Conservation (phyloP, 2,329 filamentous ascomycete genomes). For the Exophiala aquamarina region DNA sequence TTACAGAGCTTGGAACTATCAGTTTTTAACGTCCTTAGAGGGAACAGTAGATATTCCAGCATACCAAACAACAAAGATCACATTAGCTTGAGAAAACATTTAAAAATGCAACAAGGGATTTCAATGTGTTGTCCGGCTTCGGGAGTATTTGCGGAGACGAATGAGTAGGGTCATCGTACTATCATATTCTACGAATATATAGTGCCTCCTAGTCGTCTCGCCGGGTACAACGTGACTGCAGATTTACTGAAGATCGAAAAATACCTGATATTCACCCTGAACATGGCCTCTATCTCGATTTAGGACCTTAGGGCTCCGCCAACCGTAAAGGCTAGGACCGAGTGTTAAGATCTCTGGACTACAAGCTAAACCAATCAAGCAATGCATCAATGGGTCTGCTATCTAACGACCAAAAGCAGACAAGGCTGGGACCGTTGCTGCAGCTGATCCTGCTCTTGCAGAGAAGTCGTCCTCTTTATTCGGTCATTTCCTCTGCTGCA, state of each 20-base stretch:
- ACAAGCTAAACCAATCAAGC: slow-evolving; percentile 36
- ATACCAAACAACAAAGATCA: too few relatives aligned
- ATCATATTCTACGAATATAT: slow-evolving; percentile 45
- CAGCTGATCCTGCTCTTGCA: slow-evolving; percentile 31
- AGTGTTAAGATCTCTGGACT: slow-evolving; percentile 31
- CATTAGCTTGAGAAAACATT: slow-evolving; percentile 40
- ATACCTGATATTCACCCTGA: slow-evolving; percentile 32
- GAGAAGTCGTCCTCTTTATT: too few relatives aligned
- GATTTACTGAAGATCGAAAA: slow-evolving; percentile 32
- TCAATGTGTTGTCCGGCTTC: too few relatives aligned
- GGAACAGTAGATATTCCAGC: too few relatives aligned
- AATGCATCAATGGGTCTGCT: slow-evolving; percentile 34
- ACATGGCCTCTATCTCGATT: slow-evolving; percentile 39
- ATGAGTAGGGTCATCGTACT: slow-evolving; percentile 30
- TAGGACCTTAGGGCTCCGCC: slow-evolving; percentile 35
- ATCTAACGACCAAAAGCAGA: slow-evolving; percentile 36
- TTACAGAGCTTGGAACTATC: too few relatives aligned
- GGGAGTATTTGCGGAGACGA: slow-evolving; percentile 28
- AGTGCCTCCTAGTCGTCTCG: slow-evolving; percentile 34
- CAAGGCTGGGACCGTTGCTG: slow-evolving; percentile 25
- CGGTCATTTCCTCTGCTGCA: too few relatives aligned
- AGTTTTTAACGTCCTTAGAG: too few relatives aligned
- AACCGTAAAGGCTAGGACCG: slow-evolving; percentile 36
- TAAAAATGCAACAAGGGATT: too few relatives aligned
- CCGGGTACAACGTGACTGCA: slow-evolving; percentile 37